These are phyloP conservation scores for Penicillium sp. DNA, from an alignment of 2,329 filamentous ascomycete species.

Conservation along the genomic window DNA sequence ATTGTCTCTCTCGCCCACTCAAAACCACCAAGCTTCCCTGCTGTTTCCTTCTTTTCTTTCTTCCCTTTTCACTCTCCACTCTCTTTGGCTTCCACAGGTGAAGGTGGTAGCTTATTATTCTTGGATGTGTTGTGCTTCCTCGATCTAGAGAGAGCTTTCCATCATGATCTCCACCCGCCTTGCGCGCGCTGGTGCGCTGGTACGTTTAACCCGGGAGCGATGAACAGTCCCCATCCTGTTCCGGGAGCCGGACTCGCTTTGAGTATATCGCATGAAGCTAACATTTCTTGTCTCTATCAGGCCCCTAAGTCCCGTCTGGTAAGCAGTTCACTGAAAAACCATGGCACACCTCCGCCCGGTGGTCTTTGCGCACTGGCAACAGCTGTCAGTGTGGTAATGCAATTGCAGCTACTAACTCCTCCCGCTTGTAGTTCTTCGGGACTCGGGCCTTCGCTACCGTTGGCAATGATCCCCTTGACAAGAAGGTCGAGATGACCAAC, in stretches of 20 bases:
- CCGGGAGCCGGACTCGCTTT: not conserved
- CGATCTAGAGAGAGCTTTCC: conserved; percentile 36
- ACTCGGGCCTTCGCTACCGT: conserved; percentile 74
- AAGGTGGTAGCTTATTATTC: conserved; percentile 34
- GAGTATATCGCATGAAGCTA: conserved; percentile 17
- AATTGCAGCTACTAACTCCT: conserved; percentile 24
- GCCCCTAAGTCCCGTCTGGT: conserved; percentile 44
- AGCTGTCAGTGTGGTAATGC: conserved; percentile 2
- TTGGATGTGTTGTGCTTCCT: conserved; percentile 38
- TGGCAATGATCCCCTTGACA: conserved; percentile 76
- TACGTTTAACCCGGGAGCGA: conserved; percentile 30
- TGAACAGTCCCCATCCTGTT: not conserved
- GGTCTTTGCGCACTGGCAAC: not conserved
- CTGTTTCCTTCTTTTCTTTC: conserved; percentile 35
- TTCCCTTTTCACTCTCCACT: conserved; percentile 36
- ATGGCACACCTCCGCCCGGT: conserved; percentile 3
- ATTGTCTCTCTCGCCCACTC: conserved; percentile 31
- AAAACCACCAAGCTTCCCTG: conserved; percentile 39
- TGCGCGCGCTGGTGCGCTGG: conserved; percentile 45
- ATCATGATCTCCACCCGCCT: conserved; percentile 47
- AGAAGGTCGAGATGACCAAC: conserved; percentile 97
- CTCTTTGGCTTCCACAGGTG: conserved; percentile 27
- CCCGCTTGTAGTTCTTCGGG: conserved; percentile 54
- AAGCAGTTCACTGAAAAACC: conserved; percentile 25
- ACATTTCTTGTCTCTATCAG: conserved; percentile 26